phyloP scores from a whole-genome alignment of 1,139 yeast species.

The Candida sojae region DNA sequence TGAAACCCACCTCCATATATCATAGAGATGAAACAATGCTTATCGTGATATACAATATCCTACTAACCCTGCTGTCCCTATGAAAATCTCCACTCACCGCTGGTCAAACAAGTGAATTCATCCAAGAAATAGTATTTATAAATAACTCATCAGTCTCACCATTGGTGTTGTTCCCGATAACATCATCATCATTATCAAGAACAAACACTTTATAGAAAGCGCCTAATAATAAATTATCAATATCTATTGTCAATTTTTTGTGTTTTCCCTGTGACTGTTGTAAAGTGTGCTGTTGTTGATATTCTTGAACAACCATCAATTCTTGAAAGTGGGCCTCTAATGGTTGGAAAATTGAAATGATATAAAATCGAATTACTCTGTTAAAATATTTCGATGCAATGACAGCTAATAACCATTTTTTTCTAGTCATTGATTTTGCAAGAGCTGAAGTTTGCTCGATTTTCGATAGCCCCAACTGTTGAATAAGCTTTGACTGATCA shows the following conservation, averaged over 20 bases:
- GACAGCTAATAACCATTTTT: neutral
- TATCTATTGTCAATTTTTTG: neutral
- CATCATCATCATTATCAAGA: neutral
- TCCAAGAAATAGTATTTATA: neutral
- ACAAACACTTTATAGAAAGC: constrained; percentile 2
- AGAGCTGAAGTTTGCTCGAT: constrained; percentile 4
- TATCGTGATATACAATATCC: too few relatives aligned
- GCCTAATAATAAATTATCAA: constrained; percentile 1
- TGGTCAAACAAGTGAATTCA: neutral
- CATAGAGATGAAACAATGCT: too few relatives aligned
- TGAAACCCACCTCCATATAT: too few relatives aligned
- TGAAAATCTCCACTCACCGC: too few relatives aligned
- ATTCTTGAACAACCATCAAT: neutral
- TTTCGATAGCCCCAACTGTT: neutral
- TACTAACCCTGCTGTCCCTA: too few relatives aligned
- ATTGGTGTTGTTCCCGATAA: neutral
- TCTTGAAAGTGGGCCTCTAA: constrained; percentile 26
- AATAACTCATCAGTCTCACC: constrained; percentile 2
- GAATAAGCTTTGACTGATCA: neutral
- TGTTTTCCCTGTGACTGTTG: constrained; percentile 13
- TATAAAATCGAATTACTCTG: constrained; percentile 27
- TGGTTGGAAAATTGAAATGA: constrained; percentile 33
- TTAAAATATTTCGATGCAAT: constrained; percentile 37
- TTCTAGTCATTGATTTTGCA: constrained; percentile 8
- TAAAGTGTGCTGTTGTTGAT: neutral